These are phyloP conservation scores for Berberis vulgaris DNA, from an alignment of 164 flowering plant genomes.

Conservation along the genomic window DNA sequence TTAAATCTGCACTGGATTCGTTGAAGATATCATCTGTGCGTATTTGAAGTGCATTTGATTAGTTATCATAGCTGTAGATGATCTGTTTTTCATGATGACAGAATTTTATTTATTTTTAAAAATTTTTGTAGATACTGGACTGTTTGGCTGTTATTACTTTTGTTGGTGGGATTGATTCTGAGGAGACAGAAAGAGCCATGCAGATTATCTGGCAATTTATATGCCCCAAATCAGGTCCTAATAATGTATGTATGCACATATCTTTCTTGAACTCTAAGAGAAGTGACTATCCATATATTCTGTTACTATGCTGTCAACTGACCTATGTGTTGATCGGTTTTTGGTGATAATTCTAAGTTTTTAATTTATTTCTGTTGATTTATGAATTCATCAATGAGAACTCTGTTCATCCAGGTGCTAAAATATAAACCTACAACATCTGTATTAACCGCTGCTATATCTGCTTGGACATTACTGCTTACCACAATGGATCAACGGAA, in stretches of 20 bases:
- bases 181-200: constrained; percentile 64
- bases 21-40: constrained; percentile 48
- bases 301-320: not conserved
- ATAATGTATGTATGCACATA: constrained; percentile 37
- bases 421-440: constrained; percentile 43
- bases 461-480: constrained; percentile 90
- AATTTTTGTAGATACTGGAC: constrained; percentile 44
- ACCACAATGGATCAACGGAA: constrained; percentile 50
- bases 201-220: constrained; percentile 78
- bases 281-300: not conserved
- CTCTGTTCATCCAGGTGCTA: constrained; percentile 40
- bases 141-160: constrained; percentile 82
- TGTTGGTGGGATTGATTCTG: constrained; percentile 61
- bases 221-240: constrained; percentile 65
- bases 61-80: not conserved
- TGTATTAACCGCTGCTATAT: constrained; percentile 52
- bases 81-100: not conserved
- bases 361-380: not conserved
- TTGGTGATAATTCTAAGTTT: too few relatives aligned
- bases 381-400: not conserved
- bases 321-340: too few relatives aligned
- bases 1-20: constrained; percentile 50
- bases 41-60: not conserved
- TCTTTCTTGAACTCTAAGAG: not conserved
- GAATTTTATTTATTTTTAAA: not conserved